Evolutionary conservation across 345 rosid genomes (phyloP), one percentile per base, ranked within the genome.

Genomic region (Brassica incana): DNA sequence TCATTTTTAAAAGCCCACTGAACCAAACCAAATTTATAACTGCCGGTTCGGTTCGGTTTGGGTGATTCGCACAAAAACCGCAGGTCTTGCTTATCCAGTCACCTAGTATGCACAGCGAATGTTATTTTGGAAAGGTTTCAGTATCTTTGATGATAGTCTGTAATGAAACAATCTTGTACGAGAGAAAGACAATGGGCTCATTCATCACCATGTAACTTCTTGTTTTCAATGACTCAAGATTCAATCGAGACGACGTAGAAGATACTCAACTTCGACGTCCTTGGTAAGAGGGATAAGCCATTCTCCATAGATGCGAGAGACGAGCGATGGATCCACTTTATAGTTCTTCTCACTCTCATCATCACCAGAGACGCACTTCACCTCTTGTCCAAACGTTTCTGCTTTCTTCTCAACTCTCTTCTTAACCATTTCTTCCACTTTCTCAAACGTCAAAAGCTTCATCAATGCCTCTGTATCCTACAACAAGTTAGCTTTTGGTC

Each of bases 261-360:
- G 97, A 83, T 95, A 95, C 78, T 91, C 89, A 32, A 95, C 88
- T 77, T 95, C 84, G 36, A 95, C 97, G 0, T 8, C 75, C 78
- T 92, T 95, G 38, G 99, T 95, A 20, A 92, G 84, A 60, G 97
- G 97, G 68, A 95, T 95, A 8, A 91, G 85, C 97, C 99, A 92
- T 14, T 92, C 91, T 1, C 79, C 88, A 45, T 90, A 95, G 12
- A 95, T 92, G 25, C 86, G 91, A 20, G 90, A 87, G 10, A 86
- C 91, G 2, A 88, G 4, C 1, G 84, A 76, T 6, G 97, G 97
- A 85, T 90, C 89, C 2, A 95, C 86, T 83, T 92, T 95, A 82
- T 62, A 83, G 18, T 81, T 83, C 10, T 64, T 77, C 38, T 65
- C 71, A 6, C 38, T 48, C 5, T 8, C 75, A 30, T 6, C 75